Percentiles rank a stretch among this genome's conserved stretches.
Evolutionary conservation across 2,329 filamentous ascomycete species (phyloP).

Genomic region (Calonectria crousiana): DNA sequence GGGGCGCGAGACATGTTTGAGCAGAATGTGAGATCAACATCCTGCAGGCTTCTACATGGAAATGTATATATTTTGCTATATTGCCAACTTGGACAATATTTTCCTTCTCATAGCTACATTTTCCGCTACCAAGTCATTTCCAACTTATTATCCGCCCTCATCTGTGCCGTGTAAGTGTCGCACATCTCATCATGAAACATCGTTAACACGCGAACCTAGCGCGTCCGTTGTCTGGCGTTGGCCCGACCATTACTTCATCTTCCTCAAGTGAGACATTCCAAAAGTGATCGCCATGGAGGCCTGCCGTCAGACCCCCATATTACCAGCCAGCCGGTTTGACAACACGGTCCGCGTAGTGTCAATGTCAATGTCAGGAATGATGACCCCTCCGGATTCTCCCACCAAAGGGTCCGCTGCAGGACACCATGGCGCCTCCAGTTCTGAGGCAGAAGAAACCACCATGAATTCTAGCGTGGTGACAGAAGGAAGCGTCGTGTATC

Average conservation of each 20-base stretch:
- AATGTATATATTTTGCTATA: not conserved
- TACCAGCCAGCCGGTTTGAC: not conserved
- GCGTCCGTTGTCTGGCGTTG: not conserved
- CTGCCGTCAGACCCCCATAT: not conserved
- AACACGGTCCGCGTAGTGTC: not conserved
- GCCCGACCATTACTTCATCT: not conserved
- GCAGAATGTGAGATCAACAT: not conserved
- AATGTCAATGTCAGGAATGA: slow-evolving; percentile 19
- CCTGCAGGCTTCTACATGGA: not conserved
- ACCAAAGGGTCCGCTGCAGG: slow-evolving; percentile 26
- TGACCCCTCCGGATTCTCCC: slow-evolving; percentile 39
- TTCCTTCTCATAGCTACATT: not conserved
- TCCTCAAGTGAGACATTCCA: not conserved
- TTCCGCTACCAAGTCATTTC: not conserved
- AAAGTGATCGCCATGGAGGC: not conserved
- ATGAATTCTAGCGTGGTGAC: not conserved
- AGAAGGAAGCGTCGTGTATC: slow-evolving; percentile 11
- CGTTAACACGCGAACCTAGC: not conserved
- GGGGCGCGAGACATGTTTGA: not conserved
- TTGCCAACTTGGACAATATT: not conserved
- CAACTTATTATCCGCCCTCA: not conserved
- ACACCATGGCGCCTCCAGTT: not conserved
- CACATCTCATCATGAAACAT: not conserved
- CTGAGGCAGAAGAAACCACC: not conserved
- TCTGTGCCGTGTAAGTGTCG: not conserved